These are phyloP conservation scores for Trypanosoma brucei DNA, from an alignment of 208 protist species.

Conservation along the genomic window DNA sequence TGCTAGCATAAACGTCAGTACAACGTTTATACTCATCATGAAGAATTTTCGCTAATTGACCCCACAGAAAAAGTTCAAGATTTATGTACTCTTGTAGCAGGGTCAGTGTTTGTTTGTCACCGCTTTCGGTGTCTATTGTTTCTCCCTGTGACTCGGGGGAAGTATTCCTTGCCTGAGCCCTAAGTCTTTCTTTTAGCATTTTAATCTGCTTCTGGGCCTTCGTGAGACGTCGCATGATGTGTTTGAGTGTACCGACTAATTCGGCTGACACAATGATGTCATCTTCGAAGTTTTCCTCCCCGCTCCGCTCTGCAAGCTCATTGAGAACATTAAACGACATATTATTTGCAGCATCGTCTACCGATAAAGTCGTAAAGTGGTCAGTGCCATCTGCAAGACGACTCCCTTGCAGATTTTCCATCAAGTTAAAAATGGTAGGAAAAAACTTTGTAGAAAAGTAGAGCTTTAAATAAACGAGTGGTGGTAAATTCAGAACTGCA, in stretches of 20 bases:
- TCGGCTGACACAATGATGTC: not conserved
- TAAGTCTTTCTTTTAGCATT: not conserved
- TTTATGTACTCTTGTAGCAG: slow-evolving; percentile 17
- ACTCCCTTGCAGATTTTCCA: too few relatives aligned
- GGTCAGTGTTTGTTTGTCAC: slow-evolving; percentile 4
- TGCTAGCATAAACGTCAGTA: slow-evolving; percentile 62
- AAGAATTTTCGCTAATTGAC: slow-evolving; percentile 46
- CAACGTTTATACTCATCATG: slow-evolving; percentile 64
- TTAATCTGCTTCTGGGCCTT: not conserved
- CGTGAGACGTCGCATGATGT: not conserved
- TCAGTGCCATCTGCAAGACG: too few relatives aligned
- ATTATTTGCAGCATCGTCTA: not conserved
- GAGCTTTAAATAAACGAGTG: too few relatives aligned
- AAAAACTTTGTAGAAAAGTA: too few relatives aligned
- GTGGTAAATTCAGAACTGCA: too few relatives aligned
- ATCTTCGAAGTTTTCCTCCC: not conserved
- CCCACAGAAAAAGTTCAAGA: slow-evolving; percentile 37
- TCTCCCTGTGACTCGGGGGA: not conserved
- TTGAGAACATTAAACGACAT: not conserved
- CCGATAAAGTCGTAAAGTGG: too few relatives aligned
- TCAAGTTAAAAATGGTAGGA: too few relatives aligned
- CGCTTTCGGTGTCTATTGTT: not conserved
- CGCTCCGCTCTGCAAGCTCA: not conserved
- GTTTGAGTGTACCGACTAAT: not conserved
- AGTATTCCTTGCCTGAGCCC: not conserved